These are phyloP conservation scores for Auriscalpium vulgare DNA, from an alignment of 768 basidiomycete genomes.

Conservation along the genomic window DNA sequence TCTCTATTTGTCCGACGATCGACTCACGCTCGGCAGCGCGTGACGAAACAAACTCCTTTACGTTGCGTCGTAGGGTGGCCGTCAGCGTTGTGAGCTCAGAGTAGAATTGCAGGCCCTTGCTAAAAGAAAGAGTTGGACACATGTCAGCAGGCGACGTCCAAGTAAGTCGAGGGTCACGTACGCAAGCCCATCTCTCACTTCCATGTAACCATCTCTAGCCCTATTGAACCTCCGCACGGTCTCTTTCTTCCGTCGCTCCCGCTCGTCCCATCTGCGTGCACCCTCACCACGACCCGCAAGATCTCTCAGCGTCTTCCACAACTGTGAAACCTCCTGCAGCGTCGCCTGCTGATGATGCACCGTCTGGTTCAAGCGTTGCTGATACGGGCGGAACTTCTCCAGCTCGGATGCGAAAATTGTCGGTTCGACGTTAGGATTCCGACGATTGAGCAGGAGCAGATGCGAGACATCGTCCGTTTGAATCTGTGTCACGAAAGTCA, in stretches of 20 bases:
- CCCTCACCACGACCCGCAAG: slow-evolving; percentile 69
- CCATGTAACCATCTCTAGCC: slow-evolving; percentile 81
- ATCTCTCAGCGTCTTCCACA: slow-evolving; percentile 70
- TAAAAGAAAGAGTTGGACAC: slow-evolving; percentile 22
- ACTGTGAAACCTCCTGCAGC: slow-evolving; percentile 63
- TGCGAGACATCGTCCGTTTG: slow-evolving; percentile 97
- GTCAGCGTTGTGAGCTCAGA: slow-evolving; percentile 64
- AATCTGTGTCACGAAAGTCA: slow-evolving; percentile 40
- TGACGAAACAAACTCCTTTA: slow-evolving; percentile 51
- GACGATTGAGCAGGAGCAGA: slow-evolving; percentile 82
- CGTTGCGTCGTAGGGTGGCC: slow-evolving; percentile 46
- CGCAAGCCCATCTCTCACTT: slow-evolving; percentile 80
- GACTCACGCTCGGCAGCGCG: slow-evolving; percentile 65
- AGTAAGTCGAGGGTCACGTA: slow-evolving; percentile 32
- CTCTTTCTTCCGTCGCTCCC: slow-evolving; percentile 74
- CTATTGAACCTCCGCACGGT: slow-evolving; percentile 59
- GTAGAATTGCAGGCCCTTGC: slow-evolving; percentile 89
- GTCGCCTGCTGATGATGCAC: slow-evolving; percentile 68
- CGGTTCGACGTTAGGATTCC: slow-evolving; percentile 75
- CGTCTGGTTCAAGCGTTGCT: slow-evolving; percentile 71
- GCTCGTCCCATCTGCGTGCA: slow-evolving; percentile 73
- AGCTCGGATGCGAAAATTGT: slow-evolving; percentile 88
- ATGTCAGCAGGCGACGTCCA: slow-evolving; percentile 5
- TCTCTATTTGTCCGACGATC: slow-evolving; percentile 61
- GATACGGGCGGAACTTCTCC: slow-evolving; percentile 92